Base-by-base conservation (phyloP, 1,284 basidiomycete species). In the Sanghuangporus weigelae region DNA sequence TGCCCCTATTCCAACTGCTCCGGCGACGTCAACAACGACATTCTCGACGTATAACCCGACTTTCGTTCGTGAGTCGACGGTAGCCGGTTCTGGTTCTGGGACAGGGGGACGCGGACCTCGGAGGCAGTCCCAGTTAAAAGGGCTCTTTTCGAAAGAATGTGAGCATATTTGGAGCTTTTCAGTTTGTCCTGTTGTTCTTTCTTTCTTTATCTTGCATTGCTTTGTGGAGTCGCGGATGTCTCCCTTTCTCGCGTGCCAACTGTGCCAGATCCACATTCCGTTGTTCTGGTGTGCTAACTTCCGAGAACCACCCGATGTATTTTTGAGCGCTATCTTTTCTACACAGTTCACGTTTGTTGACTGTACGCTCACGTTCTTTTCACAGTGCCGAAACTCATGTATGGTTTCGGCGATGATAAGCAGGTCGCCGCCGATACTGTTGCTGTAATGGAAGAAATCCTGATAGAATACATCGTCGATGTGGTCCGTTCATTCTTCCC, bases 321-420 rank as follows among this genome's bases (percentile, higher is more conserved):
- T 12, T n/a, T 36, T n/a, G 54, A n/a, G 3, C 8, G 21, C 7
- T 23, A 21, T 40, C 55, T 14, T 31, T 38, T 35, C 51, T 26
- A 26, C 23, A 26, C 23, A 26, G 53, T 14, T 39, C 8, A 11
- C 16, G 16, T 35, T 38, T 14, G 14, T 54, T 14, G 53, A 31
- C 21, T 14, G 31, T 11, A 19, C 38, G 19, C 53, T 54, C 16
- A 54, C 53, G 19, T 21, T 31, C 26, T 5, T 6, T 54, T 39
- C 64, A 6, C 68, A 95, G 93, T 96, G 64, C 86, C 89, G 67
- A 90, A 84, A 63, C 79, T 96, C 60, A 96, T 96, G 94, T 96
- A 95, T 71, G 93, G 92, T n/a, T 97, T 95, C 73, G 95, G 95
- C 19, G 95, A 97, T 72, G 92, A 93, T 71, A 83, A 90, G 19